Evolutionary conservation across 345 rosid genomes (phyloP), one percentile per base, ranked within the genome.

Genomic region (Syzygium aromaticum): DNA sequence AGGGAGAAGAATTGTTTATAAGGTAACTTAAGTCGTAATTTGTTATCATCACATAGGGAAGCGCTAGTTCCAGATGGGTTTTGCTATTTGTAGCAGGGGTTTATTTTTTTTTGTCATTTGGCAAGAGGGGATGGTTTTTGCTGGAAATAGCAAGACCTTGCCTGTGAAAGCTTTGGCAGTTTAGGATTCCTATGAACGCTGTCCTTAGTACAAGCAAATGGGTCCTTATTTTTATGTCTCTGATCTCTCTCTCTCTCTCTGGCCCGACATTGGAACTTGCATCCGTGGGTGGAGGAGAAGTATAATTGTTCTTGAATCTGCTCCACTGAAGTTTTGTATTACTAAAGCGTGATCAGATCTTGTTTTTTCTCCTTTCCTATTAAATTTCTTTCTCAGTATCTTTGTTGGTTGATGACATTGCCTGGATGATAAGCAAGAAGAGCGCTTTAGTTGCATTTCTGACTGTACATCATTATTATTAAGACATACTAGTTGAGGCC

Each of bases 1-100:
- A n/a, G 90, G 93, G 90, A 87, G 89, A 92, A 90, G 93, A 91
- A 91, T 93, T 91, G 92, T 92, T 93, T 91, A 89, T 95, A 92
- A 85, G 86, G 40, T 52, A 89, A 84, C 86, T 33, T 73, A 73
- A 73, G 82, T 38, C 49, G 49, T 38, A 38, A 73, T 73, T 73
- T 73, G 82, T 38, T 73, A 38, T 38, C 49, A 73, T 73, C 82
- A 86, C 85, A 78, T 86, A 86, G 87, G 88, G 84, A 87, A 77
- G 88, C 91, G 90, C 90, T 89, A 63, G 91, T 90, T 90, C 91
- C 91, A 92, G 85, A 87, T 87, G 53, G 86, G 43, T 30, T 85
- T 89, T 88, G 91, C 86, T 86, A 53, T 86, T 86, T 87, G 89
- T 89, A 87, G 80, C 87, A 86, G 28, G 16, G 64, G 22, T 43